These are phyloP conservation scores for Euclidium syriacum DNA, from an alignment of 345 rosid genomes.

Conservation along the genomic window DNA sequence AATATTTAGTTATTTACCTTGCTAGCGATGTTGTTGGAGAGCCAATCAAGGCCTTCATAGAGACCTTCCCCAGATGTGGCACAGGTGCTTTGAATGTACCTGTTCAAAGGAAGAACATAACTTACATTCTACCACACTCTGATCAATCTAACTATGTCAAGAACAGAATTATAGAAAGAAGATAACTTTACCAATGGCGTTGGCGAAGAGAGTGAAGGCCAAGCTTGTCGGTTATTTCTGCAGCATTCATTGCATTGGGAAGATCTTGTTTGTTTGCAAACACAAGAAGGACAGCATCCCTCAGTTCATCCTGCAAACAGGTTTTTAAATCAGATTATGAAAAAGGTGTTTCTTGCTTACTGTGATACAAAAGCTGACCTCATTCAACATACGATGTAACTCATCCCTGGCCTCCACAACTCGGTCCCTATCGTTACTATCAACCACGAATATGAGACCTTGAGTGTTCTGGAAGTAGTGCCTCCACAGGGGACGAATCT, in stretches of 20 bases:
- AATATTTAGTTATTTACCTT: constrained; percentile 30
- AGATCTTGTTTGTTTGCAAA: constrained; percentile 95
- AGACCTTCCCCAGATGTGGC: constrained; percentile 85
- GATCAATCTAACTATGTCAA: background rate
- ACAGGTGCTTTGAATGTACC: constrained; percentile 86
- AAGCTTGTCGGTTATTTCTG: constrained; percentile 91
- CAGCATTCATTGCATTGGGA: constrained; percentile 95
- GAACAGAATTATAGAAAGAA: background rate
- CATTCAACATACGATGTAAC: constrained; percentile 71
- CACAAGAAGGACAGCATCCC: constrained; percentile 85
- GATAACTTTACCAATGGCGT: constrained; percentile 68
- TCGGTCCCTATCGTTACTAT: constrained; percentile 76
- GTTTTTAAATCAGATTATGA: background rate
- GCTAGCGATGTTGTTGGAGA: constrained; percentile 70
- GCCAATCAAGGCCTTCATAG: constrained; percentile 84
- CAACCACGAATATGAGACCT: constrained; percentile 71
- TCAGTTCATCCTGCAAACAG: constrained; percentile 60
- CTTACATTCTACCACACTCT: background rate
- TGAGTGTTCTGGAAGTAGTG: constrained; percentile 80
- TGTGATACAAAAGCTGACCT: constrained; percentile 31
- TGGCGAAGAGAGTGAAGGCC: constrained; percentile 92
- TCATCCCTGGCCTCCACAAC: constrained; percentile 73
- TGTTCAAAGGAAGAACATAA: constrained; percentile 18
- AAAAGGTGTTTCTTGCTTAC: background rate
- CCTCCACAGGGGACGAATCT: constrained; percentile 85